phyloP scores from a whole-genome alignment of 208 protist species.

The Trypanosoma cruzi region DNA sequence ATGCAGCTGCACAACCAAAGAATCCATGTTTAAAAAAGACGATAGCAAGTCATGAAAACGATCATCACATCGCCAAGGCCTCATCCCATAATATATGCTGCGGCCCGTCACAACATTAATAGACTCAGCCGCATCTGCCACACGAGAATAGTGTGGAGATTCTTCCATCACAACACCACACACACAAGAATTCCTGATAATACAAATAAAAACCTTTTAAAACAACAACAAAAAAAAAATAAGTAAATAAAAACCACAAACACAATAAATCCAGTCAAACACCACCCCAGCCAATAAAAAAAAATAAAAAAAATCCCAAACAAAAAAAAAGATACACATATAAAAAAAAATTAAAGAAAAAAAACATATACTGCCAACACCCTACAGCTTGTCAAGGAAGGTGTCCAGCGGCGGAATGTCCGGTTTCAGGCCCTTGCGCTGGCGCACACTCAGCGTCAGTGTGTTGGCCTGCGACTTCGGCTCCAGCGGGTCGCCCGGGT shows the following conservation, averaged over 20 bases:
- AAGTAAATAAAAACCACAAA: constrained; percentile 12
- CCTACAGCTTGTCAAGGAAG: constrained; percentile 96
- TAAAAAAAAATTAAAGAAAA: not conserved
- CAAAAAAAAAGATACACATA: constrained; percentile 24
- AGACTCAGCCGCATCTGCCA: constrained; percentile 60
- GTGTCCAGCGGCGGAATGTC: constrained; percentile 93
- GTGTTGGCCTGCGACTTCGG: constrained; percentile 61
- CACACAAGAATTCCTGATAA: constrained; percentile 5
- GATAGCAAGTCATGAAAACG: constrained; percentile 83
- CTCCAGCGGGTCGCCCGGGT: constrained; percentile 90
- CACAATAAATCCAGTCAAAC: not conserved
- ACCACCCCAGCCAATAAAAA: constrained; percentile 23
- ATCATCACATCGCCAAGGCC: constrained; percentile 84
- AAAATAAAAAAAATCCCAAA: constrained; percentile 25
- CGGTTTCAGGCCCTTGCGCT: constrained; percentile 97
- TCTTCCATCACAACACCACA: constrained; percentile 37
- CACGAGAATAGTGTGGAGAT: constrained; percentile 64
- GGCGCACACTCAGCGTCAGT: constrained; percentile 86
- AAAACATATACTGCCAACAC: not conserved
- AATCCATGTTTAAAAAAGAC: constrained; percentile 56
- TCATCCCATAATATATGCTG: constrained; percentile 84
- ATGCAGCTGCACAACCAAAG: constrained; percentile 38
- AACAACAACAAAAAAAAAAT: constrained; percentile 13
- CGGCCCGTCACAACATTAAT: constrained; percentile 78
- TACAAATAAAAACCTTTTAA: constrained; percentile 15